Evolutionary conservation across 495 filamentous ascomycete genomes (phyloP), one percentile per base, ranked within the genome.

Genomic region (Talaromyces trachyspermus): DNA sequence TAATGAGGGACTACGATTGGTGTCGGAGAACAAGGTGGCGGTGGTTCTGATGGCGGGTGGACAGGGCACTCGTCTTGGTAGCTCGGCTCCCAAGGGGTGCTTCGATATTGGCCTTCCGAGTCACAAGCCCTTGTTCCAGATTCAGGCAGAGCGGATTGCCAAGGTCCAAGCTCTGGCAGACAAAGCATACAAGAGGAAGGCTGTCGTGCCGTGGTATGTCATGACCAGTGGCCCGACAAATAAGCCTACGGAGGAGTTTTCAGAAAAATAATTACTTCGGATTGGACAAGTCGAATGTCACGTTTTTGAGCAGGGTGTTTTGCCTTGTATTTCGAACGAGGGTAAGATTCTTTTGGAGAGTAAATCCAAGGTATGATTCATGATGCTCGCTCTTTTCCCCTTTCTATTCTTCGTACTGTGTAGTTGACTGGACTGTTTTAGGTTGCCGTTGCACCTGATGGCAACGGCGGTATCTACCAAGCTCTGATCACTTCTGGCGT

Each of bases 161-260:
- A 90, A 86, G 71, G 66, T 95, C n/a, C 87, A 97, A 66, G 60
- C 79, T 46, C 68, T 97, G 46, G 89, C 89, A n/a, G 70, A 77
- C 45, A 82, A 86, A 71, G 72, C 78, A 49, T 75, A 81, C 41
- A 77, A 77, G 14, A 81, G 80, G 49, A 74, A 77, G 49, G 84
- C 86, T 24, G 77, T 83, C 6, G 82, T 99, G 24, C 94, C 92
- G 5, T 99, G 92, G 92, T 99, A 97, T 70, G 85, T 99, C 59
- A 99, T 99, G 92, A 99, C 92, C 50, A 95, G 88, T 55, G 92
- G 92, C 8, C 94, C 92, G n/a, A 99, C 92, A 10, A 78, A 90
- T 54, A 79, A 80, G 45, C 86, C 89, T 8, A 99, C 92, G 6
- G 87, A 95, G 75, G 76, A 84, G 46, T 99, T 89, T 99, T 65